Evolutionary conservation across 2,329 filamentous ascomycete genomes (phyloP), one percentile per base, ranked within the genome.

Genomic region (Chaetomiaceae sp.): DNA sequence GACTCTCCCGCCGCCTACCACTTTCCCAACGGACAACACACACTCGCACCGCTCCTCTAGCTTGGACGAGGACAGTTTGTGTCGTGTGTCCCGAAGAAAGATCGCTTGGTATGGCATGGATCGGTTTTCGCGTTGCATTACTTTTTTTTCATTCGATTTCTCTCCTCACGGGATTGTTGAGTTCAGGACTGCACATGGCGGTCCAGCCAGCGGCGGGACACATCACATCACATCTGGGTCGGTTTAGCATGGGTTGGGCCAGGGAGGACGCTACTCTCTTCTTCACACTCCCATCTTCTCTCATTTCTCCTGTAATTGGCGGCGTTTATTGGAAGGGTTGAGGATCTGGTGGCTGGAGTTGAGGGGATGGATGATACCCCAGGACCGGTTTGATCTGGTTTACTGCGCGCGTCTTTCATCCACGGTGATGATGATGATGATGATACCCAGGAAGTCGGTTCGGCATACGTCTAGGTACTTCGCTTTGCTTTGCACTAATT

Each of bases 281-380:
- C 32, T 46, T 7, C 32, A 46, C 29, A 33, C n/a, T 23, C 25
- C 20, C 29, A 44, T 23, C n/a, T 41, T 32, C 40, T 32, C 13
- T 37, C 30, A 20, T 16, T 37, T 44, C 48, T 51, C 33, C 40
- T 51, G 48, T 51, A 51, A 30, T 44, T 25, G 32, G 40, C 41
- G 33, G 37, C 36, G 25, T 14, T 30, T 30, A 25, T 7, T 16
- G 41, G 23, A 38, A 11, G 18, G 41, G 23, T 51, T 44, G 23
- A 34, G 18, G 20, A 33, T 40, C 40, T 44, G 40, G 16, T 16
- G 10, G 41, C 34, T 45, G 30, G 30, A 34, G 32, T 36, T 45
- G 29, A 10, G 37, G 6, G 20, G 20, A 14, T 40, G 11, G 27
- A 5, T 50, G 38, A 44, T 44, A 38, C 48, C 30, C 32, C 18